These are phyloP conservation scores for Tylopilus subfusipes DNA, from an alignment of 768 basidiomycete species.

Conservation along the genomic window DNA sequence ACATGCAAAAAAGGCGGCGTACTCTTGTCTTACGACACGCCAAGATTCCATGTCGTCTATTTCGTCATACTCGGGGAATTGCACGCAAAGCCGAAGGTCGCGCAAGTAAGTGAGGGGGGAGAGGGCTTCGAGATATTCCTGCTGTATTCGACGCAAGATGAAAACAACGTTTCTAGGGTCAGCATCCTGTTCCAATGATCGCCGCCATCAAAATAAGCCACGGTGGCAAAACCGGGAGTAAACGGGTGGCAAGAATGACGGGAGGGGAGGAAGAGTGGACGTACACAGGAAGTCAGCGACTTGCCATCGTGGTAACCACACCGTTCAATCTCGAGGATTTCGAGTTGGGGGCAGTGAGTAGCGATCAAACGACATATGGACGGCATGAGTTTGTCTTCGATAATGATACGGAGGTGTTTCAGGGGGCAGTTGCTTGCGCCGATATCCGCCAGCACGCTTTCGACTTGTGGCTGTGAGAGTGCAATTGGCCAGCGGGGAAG, in stretches of 20 bases:
- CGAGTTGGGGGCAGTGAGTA: conserved; percentile 29
- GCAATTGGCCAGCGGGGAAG: conserved; percentile 37
- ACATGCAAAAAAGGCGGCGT: conserved; percentile 28
- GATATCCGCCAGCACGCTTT: conserved; percentile 27
- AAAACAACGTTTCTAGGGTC: conserved; percentile 30
- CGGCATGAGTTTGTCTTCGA: conserved; percentile 36
- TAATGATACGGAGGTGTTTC: conserved; percentile 33
- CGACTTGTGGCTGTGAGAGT: conserved; percentile 32
- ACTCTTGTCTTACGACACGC: conserved; percentile 28
- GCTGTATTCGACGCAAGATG: conserved; percentile 27
- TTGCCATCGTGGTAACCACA: conserved; percentile 38
- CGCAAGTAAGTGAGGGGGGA: conserved; percentile 27
- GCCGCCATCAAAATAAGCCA: conserved; percentile 20
- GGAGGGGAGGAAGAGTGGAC: conserved; percentile 21
- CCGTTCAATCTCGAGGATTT: conserved; percentile 33
- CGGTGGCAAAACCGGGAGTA: conserved; percentile 11
- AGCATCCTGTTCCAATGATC: conserved; percentile 26
- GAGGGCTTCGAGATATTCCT: conserved; percentile 35
- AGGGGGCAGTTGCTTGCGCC: conserved; percentile 32
- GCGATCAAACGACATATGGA: conserved; percentile 29
- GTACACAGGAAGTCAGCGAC: conserved; percentile 34
- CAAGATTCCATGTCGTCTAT: conserved; percentile 32
- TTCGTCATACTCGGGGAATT: conserved; percentile 35
- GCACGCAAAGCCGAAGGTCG: conserved; percentile 34
- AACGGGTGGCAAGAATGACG: conserved; percentile 10